Conservation (phyloP, 2,329 filamentous ascomycete genomes). For the Diaporthe humulicola region DNA sequence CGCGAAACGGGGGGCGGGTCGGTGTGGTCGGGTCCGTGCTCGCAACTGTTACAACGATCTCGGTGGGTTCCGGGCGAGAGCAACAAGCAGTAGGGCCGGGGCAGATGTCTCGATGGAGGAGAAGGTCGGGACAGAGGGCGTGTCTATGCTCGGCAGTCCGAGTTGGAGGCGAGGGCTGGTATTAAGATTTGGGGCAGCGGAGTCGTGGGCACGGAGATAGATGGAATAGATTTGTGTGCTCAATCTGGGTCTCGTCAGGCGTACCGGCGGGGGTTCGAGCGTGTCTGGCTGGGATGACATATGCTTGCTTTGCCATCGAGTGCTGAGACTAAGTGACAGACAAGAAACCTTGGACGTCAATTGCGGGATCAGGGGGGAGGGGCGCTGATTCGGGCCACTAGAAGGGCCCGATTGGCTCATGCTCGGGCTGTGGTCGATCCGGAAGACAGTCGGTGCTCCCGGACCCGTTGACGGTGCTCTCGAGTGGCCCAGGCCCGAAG, state of each 20-base stretch:
- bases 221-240: background rate
- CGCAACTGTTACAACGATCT: background rate
- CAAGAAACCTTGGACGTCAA: constrained; percentile 16
- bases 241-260: constrained; percentile 9
- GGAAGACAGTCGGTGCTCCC: constrained; percentile 24
- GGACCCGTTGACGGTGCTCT: constrained; percentile 19
- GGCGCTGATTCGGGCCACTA: constrained; percentile 10
- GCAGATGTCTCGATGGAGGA: background rate
- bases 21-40: constrained; percentile 15
- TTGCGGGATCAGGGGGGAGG: constrained; percentile 24
- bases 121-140: background rate
- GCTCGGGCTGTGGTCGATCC: constrained; percentile 23
- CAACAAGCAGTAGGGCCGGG: background rate
- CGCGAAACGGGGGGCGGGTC: constrained; percentile 6
- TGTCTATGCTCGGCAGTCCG: constrained; percentile 3
- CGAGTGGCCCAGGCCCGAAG: constrained; percentile 1
- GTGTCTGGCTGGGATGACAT: constrained; percentile 15
- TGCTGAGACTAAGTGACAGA: constrained; percentile 4
- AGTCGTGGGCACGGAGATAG: constrained; percentile 1
- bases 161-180: constrained; percentile 7
- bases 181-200: constrained; percentile 10
- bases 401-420: constrained; percentile 22
- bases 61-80: background rate
- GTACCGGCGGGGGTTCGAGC: constrained; percentile 16
- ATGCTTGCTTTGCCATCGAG: constrained; percentile 18